phyloP scores from a whole-genome alignment of 495 filamentous ascomycete genomes.

The Glutinoglossum americanum region DNA sequence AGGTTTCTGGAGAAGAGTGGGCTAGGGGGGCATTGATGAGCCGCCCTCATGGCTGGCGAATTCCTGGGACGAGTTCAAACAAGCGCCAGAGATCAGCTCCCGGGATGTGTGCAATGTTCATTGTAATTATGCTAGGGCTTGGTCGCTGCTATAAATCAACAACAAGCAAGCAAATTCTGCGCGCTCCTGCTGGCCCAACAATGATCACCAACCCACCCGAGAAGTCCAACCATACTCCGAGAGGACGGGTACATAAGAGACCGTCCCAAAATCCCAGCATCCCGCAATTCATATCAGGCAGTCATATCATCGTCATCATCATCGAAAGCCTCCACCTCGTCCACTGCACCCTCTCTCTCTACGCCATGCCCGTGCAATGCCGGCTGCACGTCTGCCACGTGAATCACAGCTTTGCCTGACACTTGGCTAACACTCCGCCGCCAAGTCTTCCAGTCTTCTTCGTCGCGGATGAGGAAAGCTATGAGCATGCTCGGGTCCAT shows the following conservation, averaged over 20 bases:
- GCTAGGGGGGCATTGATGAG: background rate
- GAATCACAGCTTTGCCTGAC: conserved; percentile 65
- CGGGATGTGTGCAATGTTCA: background rate
- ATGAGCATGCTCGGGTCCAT: conserved; percentile 99
- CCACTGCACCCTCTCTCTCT: conserved; percentile 51
- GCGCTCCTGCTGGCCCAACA: background rate
- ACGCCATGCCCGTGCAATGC: conserved; percentile 24
- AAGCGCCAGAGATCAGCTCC: background rate
- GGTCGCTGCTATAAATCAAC: background rate
- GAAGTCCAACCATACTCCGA: background rate
- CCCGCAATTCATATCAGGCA: background rate
- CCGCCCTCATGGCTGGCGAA: background rate
- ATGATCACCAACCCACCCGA: background rate
- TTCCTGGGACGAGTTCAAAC: background rate
- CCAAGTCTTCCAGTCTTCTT: conserved; percentile 73
- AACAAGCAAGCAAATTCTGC: background rate
- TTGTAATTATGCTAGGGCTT: background rate
- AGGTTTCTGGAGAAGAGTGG: background rate
- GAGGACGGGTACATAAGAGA: background rate
- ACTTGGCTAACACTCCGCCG: conserved; percentile 41
- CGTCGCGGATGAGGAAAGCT: conserved; percentile 71
- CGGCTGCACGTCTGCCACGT: conserved; percentile 49
- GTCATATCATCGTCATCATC: conserved; percentile 31
- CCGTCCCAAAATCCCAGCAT: background rate
- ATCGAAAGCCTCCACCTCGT: conserved; percentile 75